Evolutionary conservation across 805 yeast species (phyloP).

Genomic region (Metschnikowia peoriensis): DNA sequence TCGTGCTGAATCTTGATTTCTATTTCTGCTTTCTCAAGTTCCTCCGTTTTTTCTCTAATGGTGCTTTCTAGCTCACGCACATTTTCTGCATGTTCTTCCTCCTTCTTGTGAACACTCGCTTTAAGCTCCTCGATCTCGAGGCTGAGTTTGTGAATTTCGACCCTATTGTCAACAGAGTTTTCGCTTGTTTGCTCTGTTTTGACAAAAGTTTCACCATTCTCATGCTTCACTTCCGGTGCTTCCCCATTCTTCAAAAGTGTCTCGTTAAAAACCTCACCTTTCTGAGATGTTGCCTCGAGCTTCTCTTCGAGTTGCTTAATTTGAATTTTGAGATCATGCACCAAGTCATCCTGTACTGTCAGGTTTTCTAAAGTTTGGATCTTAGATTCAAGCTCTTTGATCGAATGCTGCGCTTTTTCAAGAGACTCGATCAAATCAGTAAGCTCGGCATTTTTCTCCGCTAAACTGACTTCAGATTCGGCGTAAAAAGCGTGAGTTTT

Average conservation of each 20-base stretch:
- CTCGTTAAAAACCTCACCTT: background rate
- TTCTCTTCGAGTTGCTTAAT: conserved; percentile 4
- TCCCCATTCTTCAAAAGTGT: background rate
- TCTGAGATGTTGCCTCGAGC: background rate
- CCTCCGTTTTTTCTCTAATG: background rate
- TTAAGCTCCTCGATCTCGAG: background rate
- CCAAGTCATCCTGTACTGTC: background rate
- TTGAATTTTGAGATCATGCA: background rate
- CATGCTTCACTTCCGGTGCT: background rate
- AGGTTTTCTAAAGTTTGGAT: background rate
- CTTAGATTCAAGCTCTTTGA: background rate
- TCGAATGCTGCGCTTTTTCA: background rate
- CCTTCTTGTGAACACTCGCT: background rate
- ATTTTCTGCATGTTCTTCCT: background rate
- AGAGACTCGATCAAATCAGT: background rate
- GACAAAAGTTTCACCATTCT: background rate
- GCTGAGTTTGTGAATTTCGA: background rate
- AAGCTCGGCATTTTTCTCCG: background rate
- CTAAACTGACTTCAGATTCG: background rate
- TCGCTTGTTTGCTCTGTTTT: no score
- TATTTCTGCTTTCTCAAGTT: background rate
- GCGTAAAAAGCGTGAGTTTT: background rate
- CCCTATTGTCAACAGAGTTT: background rate
- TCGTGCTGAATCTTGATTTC: background rate
- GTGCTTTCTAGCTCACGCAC: conserved; percentile 1